Base-by-base conservation (phyloP, 306 rosid species). In the Malus asiatica region DNA sequence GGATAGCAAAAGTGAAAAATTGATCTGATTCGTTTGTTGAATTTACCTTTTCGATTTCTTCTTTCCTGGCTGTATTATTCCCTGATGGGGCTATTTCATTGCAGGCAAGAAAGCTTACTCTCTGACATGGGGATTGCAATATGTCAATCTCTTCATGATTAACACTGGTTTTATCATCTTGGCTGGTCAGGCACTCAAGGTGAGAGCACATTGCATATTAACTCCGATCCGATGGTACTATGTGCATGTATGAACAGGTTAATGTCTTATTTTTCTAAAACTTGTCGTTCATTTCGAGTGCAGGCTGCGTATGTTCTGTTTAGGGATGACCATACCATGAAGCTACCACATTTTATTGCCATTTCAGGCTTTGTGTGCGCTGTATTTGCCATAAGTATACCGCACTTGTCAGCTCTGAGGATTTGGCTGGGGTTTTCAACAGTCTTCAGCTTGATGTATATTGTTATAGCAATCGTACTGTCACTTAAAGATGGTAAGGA, bases 111-210 rank as follows among this genome's bases (percentile, higher is more conserved):
- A 80, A 63, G 93, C 97, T 42, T 95, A 95, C 86, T 69, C 73
- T 33, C 93, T 92, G 35, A 95, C 97, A 19, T 95, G 99, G 98
- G 80, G 83, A 40, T 83, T 95, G 83, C 98, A 95, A 72, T 95
- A 92, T 81, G 81, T 84, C 81, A 95, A 95, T 79, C 97, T 95
- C 80, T 95, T 95, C 84, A 95, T 95, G 97, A 95, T 95, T 62
- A 95, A 95, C 79, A 86, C 89, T 2, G 99, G 97, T 11, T 95
- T 2, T 38, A 84, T 95, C 83, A 95, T 95, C 81, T 83, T 95
- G 83, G 98, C 97, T 27, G 98, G 98, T 76, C 88, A 88, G 4
- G 97, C 98, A 77, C 82, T 95, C 48, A 95, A 95, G 97, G 98
- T 95, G 77, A 78, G 80, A 46, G 51, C 23, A 77, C 69, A 18